phyloP scores from a whole-genome alignment of 148 eudicot genomes.

The Chenopodium berlandieri region DNA sequence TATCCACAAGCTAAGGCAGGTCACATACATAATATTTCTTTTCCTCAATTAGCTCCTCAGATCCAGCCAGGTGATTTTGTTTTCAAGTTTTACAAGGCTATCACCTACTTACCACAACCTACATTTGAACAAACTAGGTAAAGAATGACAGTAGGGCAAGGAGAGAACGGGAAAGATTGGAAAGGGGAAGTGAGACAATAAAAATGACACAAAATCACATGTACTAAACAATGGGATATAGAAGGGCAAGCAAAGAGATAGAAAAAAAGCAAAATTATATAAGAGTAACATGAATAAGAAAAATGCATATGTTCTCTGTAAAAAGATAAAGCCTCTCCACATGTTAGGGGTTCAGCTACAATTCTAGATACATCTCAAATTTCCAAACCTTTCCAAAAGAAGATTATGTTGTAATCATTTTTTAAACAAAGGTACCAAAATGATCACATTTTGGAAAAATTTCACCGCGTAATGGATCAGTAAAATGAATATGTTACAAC shows the following conservation, averaged over 20 bases:
- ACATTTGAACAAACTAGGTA: no score
- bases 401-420: not conserved
- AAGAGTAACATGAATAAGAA: not conserved
- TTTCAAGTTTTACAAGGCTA: not conserved
- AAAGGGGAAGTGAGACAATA: no score
- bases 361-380: not conserved
- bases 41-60: not conserved
- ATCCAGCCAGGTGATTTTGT: not conserved
- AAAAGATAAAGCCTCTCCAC: not conserved
- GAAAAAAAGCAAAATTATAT: not conserved
- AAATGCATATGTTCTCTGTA: not conserved
- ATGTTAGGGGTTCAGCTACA: not conserved
- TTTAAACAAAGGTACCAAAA: not conserved
- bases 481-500: not conserved
- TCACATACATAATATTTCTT: not conserved
- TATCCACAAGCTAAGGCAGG: not conserved
- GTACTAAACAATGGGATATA: no score
- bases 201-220: no score
- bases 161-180: no score
- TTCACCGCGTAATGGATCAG: not conserved
- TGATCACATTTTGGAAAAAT: not conserved
- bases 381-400: not conserved
- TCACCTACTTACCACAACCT: no score
- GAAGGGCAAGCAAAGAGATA: no score
- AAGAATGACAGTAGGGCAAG: no score